Evolutionary conservation across 202 grass and related monocot species (phyloP).

Genomic region (Setaria italica): DNA sequence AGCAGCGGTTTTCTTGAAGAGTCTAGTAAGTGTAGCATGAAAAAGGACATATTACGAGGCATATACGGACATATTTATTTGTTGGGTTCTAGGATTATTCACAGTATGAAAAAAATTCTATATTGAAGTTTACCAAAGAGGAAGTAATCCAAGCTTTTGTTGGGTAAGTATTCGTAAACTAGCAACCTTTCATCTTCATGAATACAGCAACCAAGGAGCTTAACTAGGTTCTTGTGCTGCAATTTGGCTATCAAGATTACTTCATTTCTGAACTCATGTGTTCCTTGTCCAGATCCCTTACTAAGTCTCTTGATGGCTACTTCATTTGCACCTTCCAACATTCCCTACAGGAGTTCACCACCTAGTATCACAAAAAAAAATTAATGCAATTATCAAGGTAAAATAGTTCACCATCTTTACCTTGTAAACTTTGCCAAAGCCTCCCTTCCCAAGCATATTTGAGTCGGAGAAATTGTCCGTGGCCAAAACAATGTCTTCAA

Average conservation of each 20-base stretch:
- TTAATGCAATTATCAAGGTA: neutral
- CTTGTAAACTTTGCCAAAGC: conserved; percentile 59
- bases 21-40: conserved; percentile 19
- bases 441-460: conserved; percentile 29
- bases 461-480: conserved; percentile 28
- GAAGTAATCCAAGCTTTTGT: too few species aligned
- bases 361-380: neutral
- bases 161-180: conserved; percentile 48
- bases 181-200: conserved; percentile 54
- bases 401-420: neutral
- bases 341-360: neutral
- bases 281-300: conserved; percentile 44
- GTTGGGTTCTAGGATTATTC: neutral
- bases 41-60: neutral
- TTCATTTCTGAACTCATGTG: conserved; percentile 45
- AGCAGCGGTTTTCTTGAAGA: conserved; percentile 3
- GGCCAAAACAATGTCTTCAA: conserved; percentile 6
- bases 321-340: neutral
- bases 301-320: conserved; percentile 54
- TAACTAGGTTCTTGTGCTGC: conserved; percentile 62
- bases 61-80: neutral
- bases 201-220: conserved; percentile 49
- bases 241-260: conserved; percentile 48
- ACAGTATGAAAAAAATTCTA: neutral
- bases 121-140: too few species aligned